Percentiles rank a stretch among this genome's conserved stretches.
Conservation (phyloP, 2,329 filamentous ascomycete genomes). For the Sporothrix luriei region DNA sequence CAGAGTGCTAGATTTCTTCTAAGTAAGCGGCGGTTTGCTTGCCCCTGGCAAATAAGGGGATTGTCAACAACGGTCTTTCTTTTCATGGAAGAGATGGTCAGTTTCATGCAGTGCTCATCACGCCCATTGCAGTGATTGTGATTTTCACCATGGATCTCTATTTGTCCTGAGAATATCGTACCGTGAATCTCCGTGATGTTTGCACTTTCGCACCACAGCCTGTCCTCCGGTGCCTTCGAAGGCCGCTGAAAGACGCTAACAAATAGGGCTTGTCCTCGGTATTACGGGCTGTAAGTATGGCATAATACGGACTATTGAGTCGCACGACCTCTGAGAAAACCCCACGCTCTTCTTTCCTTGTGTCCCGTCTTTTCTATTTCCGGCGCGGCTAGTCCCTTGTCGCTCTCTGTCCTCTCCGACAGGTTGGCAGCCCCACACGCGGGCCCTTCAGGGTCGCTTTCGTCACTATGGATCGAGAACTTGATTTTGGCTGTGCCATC, state of each 20-base stretch:
- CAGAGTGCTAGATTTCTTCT: constrained; percentile 31
- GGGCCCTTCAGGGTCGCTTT: constrained; percentile 14
- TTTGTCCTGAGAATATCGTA: not conserved
- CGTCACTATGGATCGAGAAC: constrained; percentile 11
- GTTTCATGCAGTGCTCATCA: not conserved
- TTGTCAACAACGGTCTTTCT: not conserved
- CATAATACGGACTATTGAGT: too few species aligned
- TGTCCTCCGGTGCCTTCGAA: not conserved
- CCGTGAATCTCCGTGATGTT: not conserved
- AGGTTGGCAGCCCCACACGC: constrained; percentile 1
- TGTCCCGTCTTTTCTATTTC: constrained; percentile 5
- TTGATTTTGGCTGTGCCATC: not conserved
- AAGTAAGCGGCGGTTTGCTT: too few species aligned
- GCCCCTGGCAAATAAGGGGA: not conserved
- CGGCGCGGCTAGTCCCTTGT: constrained; percentile 22
- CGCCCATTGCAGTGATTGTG: not conserved
- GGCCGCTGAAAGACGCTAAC: not conserved
- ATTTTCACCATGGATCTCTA: not conserved
- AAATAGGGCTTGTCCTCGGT: too few species aligned
- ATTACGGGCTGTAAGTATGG: too few species aligned
- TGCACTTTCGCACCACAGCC: not conserved
- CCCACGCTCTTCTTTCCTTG: not conserved
- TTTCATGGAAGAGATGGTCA: not conserved
- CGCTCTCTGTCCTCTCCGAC: not conserved
- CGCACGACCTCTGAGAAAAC: not conserved